Conservation (phyloP, 148 eudicot species). For the Spergularia bocconei region DNA sequence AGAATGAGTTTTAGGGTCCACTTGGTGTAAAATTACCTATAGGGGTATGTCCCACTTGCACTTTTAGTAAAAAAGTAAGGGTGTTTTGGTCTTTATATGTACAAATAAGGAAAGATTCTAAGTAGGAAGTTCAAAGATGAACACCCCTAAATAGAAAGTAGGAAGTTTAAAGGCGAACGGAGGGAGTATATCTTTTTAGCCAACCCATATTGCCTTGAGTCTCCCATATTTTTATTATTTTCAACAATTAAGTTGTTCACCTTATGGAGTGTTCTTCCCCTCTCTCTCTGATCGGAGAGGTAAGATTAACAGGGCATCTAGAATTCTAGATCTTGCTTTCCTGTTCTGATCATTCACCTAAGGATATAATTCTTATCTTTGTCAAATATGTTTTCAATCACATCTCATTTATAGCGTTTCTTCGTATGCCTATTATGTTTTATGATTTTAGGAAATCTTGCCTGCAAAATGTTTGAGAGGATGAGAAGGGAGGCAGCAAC, state of each 20-base stretch:
- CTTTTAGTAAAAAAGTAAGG: too few relatives aligned
- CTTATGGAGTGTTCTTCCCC: neutral
- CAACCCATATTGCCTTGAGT: too few relatives aligned
- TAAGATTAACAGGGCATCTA: neutral
- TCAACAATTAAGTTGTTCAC: neutral
- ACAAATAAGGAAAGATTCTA: too few relatives aligned
- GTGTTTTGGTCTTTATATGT: too few relatives aligned
- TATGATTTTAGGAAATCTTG: constrained; percentile 56
- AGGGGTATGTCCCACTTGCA: too few relatives aligned
- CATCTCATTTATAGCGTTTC: neutral
- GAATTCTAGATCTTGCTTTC: neutral
- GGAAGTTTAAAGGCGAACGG: too few relatives aligned
- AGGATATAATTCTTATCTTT: neutral
- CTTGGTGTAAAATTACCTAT: too few relatives aligned
- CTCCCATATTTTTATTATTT: neutral
- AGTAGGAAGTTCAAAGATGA: too few relatives aligned
- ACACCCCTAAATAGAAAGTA: too few relatives aligned
- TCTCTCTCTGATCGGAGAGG: constrained; percentile 7
- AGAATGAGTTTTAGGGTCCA: too few relatives aligned
- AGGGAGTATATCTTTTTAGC: too few relatives aligned
- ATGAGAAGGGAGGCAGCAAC: constrained; percentile 80
- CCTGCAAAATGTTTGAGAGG: constrained; percentile 48
- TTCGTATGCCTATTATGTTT: constrained; percentile 14
- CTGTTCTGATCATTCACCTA: neutral
- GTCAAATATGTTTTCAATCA: neutral